A percentile compares a stretch with the other conserved stretches of the same genome.
Conservation (phyloP, 2,329 filamentous ascomycete species). For the Talaromyces sp. region DNA sequence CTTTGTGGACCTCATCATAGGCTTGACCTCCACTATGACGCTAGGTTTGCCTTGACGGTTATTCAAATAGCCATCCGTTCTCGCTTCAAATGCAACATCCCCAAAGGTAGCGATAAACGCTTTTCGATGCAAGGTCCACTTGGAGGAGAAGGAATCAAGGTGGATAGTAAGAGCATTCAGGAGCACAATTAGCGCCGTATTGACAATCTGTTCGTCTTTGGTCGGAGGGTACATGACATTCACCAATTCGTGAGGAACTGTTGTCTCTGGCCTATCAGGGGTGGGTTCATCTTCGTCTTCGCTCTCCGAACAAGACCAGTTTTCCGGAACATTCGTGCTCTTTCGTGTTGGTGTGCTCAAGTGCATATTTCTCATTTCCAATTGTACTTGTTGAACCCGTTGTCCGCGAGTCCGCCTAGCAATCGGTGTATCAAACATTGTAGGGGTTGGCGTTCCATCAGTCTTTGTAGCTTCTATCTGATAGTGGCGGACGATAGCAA, state of each 20-base stretch:
- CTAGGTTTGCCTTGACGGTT: background rate
- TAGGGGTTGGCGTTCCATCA: background rate
- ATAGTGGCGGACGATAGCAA: background rate
- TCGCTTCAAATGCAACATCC: background rate
- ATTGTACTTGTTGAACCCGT: background rate
- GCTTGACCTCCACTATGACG: slow-evolving; percentile 21
- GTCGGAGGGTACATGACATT: background rate
- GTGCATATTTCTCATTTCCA: background rate
- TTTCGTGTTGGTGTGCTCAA: background rate
- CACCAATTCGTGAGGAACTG: background rate
- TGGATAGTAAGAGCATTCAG: background rate
- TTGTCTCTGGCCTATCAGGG: background rate
- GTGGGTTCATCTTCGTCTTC: background rate
- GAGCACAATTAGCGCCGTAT: background rate
- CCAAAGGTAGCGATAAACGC: background rate
- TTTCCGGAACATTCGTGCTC: background rate
- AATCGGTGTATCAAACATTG: background rate
- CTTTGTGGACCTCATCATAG: slow-evolving; percentile 9
- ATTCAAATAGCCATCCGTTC: background rate
- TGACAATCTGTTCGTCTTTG: background rate
- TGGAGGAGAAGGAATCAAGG: background rate
- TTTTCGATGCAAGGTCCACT: background rate
- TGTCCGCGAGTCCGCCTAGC: background rate
- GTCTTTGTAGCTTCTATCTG: background rate
- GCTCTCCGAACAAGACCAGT: background rate